A percentile compares a stretch with the other conserved stretches of the same genome.
phyloP scores from a whole-genome alignment of 1,139 yeast species.

The Taphrina sp. region DNA sequence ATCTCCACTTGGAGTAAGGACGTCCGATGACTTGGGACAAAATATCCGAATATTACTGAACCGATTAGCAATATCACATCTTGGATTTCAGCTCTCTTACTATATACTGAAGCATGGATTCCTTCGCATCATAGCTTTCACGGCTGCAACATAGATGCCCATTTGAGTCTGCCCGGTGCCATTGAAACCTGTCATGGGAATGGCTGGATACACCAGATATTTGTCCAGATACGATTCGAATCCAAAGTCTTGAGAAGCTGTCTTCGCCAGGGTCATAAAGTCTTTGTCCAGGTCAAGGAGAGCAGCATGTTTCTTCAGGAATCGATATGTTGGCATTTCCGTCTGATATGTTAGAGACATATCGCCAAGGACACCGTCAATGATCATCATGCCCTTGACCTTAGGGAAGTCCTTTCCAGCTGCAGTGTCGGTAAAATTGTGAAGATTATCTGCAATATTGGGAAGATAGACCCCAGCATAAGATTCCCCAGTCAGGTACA shows the following conservation, averaged over 20 bases:
- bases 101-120: conserved; percentile 19
- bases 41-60: too few relatives aligned
- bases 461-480: conserved; percentile 97
- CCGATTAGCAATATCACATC: too few relatives aligned
- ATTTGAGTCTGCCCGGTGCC: background rate
- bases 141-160: conserved; percentile 5
- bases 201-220: conserved; percentile 7
- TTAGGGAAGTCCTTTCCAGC: background rate
- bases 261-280: background rate
- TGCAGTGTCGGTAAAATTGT: background rate
- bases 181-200: background rate
- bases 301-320: background rate
- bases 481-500: conserved; percentile 87
- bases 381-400: conserved; percentile 18
- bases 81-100: too few relatives aligned
- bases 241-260: conserved; percentile 8
- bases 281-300: conserved; percentile 2
- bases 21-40: conserved; percentile 20
- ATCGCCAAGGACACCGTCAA: conserved; percentile 13
- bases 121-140: background rate
- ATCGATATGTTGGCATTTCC: conserved; percentile 6
- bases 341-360: conserved; percentile 3
- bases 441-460: conserved; percentile 66
- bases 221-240: conserved; percentile 8
- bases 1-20: conserved; percentile 10